Evolutionary conservation across 2,329 filamentous ascomycete species (phyloP), one percentile per base, ranked within the genome.

Genomic region (Scedosporium boydii): DNA sequence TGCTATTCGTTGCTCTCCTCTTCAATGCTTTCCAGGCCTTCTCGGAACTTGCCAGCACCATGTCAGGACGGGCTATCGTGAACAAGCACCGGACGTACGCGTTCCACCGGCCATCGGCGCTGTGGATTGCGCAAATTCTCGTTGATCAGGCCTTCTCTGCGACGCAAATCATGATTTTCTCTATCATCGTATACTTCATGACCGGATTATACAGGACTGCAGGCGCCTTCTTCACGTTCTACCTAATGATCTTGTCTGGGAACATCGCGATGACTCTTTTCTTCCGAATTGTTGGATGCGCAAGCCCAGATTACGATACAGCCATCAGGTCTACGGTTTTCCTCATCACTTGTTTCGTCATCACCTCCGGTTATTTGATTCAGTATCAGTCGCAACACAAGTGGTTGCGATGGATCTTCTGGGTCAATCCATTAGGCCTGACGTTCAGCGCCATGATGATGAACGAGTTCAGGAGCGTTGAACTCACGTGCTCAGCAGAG

Each of bases 21-120:
- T 93, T 93, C 80, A 93, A 93, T 72, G 88, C 89, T n/a, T 93
- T 96, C 74, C 87, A 91, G 70, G 89, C 91, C 26, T 93, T 95
- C 70, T 84, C 87, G 0, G 91, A 96, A 72, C 75, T 96, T 0
- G 88, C 82, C 0, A 81, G 82, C 10, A 89, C 88, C 1, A 93
- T 95, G 89, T 76, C 87, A 16, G 90, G 88, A 1, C 82, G 91
- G 7, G 81, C 87, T 0, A 89, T 96, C 44, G 82, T 96, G 64
- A 91, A 92, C 72, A 96, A 95, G 71, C 91, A 96, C 73, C 86
- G 88, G 63, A 87, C 89, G 0, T 96, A 91, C 68, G 88, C 90
- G 0, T 93, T 96, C 70, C 88, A 95, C 71, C 82, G 90, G 41
- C 91, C 91, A 0, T 91, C 89, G 0, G 90, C 91, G 0, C 76